A percentile compares a stretch with the other conserved stretches of the same genome.
phyloP scores from a whole-genome alignment of 768 basidiomycete species.

The Mycena belliarum region DNA sequence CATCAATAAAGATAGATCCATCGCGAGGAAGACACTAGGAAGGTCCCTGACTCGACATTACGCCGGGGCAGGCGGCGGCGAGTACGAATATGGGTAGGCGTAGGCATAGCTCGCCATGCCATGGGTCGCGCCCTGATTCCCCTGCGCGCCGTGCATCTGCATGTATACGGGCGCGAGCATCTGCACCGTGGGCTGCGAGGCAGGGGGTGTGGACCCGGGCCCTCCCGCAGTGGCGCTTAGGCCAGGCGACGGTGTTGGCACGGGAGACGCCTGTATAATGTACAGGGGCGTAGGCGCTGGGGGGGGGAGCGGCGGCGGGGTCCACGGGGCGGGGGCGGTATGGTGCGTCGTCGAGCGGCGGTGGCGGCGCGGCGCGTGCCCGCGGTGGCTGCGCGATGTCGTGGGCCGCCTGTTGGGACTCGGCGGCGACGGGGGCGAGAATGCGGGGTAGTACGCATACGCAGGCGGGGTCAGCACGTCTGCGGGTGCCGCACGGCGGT shows the following conservation, averaged over 20 bases:
- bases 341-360: constrained; percentile 17
- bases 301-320: background rate
- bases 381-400: too few species aligned
- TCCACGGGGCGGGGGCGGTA: background rate
- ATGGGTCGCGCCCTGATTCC: background rate
- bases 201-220: background rate
- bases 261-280: constrained; percentile 16
- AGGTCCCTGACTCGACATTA: too few species aligned
- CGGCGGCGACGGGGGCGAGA: constrained; percentile 2
- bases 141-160: constrained; percentile 15
- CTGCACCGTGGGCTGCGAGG: background rate
- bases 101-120: background rate
- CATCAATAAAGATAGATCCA: too few species aligned
- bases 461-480: background rate
- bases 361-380: constrained; percentile 1
- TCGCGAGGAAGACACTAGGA: too few species aligned
- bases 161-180: constrained; percentile 21
- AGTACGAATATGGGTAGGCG: constrained; percentile 7
- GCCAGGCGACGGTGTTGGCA: background rate
- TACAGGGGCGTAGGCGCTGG: constrained; percentile 15
- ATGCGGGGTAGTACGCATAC: constrained; percentile 12
- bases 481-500: background rate
- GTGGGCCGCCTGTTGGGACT: background rate
- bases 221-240: too few species aligned
- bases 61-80: constrained; percentile 7